A percentile compares a stretch with the other conserved stretches of the same genome.
These are phyloP conservation scores for Plectosphaerella sp. DNA, from an alignment of 2,329 filamentous ascomycete genomes.

Conservation along the genomic window DNA sequence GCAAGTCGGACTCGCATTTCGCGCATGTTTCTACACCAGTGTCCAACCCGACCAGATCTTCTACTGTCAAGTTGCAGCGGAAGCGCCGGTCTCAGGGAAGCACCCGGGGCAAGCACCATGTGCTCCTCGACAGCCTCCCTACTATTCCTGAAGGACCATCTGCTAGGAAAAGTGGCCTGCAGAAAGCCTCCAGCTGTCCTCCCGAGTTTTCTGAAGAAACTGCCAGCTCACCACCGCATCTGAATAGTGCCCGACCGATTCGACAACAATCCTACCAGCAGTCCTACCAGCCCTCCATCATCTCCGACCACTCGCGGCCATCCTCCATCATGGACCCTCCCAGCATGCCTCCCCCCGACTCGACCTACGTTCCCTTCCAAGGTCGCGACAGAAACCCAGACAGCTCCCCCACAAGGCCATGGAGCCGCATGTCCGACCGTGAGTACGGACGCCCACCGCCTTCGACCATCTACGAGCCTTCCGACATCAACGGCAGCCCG, in stretches of 20 bases:
- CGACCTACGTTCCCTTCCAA: constrained; percentile 56
- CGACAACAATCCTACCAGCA: constrained; percentile 43
- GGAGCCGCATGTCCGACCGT: constrained; percentile 43
- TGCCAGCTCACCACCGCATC: constrained; percentile 33
- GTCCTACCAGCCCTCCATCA: constrained; percentile 50
- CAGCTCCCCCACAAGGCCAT: constrained; percentile 36
- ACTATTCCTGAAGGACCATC: constrained; percentile 48
- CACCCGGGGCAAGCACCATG: not conserved
- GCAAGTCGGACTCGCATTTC: not conserved
- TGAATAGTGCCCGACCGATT: constrained; percentile 38
- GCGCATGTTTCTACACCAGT: not conserved
- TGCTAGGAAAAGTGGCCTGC: constrained; percentile 32
- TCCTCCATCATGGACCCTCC: constrained; percentile 54
- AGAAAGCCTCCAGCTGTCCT: constrained; percentile 24
- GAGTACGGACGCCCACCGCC: constrained; percentile 72
- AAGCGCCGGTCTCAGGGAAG: constrained; percentile 15
- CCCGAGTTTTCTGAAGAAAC: constrained; percentile 9
- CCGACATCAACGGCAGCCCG: constrained; percentile 84
- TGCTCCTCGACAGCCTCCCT: constrained; percentile 33
- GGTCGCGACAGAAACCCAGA: constrained; percentile 32
- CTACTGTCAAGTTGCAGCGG: constrained; percentile 49
- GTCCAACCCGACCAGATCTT: constrained; percentile 2
- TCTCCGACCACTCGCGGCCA: constrained; percentile 37
- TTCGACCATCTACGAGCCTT: constrained; percentile 74
- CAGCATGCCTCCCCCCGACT: constrained; percentile 58